Conservation (phyloP, 495 filamentous ascomycete species). For the Annulohypoxylon stygium region DNA sequence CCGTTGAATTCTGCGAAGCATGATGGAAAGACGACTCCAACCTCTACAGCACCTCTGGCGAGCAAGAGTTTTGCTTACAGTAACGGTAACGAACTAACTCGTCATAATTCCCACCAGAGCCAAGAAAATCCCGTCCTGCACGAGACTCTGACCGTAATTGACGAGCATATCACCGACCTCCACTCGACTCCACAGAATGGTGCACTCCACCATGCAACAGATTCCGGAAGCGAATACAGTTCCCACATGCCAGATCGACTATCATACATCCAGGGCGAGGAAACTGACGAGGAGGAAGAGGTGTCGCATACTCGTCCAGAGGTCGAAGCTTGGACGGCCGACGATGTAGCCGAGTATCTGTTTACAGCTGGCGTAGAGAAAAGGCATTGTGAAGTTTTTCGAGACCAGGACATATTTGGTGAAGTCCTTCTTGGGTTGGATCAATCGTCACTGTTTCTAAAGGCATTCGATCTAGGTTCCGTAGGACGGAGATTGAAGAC, state of each 20-base stretch:
- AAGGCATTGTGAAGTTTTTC: conserved; percentile 90
- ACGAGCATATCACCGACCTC: conserved; percentile 97
- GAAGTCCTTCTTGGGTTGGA: conserved; percentile 95
- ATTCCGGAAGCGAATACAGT: conserved; percentile 92
- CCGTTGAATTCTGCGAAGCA: conserved; percentile 58
- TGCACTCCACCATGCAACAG: conserved; percentile 69
- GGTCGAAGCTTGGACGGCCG: conserved; percentile 79
- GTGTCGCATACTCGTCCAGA: conserved; percentile 69
- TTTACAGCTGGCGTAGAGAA: conserved; percentile 84
- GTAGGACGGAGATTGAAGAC: conserved; percentile 88
- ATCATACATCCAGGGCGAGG: conserved; percentile 91
- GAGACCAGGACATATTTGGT: conserved; percentile 95
- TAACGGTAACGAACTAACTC: conserved; percentile 36
- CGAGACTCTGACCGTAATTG: conserved; percentile 95
- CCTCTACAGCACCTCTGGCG: conserved; percentile 35
- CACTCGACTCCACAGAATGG: conserved; percentile 73
- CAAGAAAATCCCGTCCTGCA: conserved; percentile 88
- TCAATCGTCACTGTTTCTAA: conserved; percentile 90
- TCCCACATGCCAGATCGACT: conserved; percentile 79
- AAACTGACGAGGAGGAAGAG: conserved; percentile 80
- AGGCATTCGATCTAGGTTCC: conserved; percentile 93
- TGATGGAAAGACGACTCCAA: conserved; percentile 40
- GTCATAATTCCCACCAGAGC: conserved; percentile 52
- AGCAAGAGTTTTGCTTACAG: conserved; percentile 43
- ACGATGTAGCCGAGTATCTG: conserved; percentile 86